Evolutionary conservation across 108 stramenopile genomes (phyloP).

Genomic region (Poteriospumella lacustris): DNA sequence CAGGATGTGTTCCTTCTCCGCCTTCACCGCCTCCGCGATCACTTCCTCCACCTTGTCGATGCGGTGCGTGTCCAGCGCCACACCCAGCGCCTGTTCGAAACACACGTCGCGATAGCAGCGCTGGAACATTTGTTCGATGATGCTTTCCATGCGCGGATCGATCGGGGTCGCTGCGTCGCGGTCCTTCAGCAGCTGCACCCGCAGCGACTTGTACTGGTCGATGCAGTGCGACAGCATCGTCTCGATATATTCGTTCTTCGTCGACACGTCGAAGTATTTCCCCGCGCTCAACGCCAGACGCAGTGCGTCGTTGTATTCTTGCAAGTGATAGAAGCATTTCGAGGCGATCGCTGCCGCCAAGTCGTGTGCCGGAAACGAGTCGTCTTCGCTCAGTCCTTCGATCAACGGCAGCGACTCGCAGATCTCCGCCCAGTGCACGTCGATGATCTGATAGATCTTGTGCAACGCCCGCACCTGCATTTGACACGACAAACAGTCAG

Average conservation of each 20-base stretch:
- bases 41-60: conserved; percentile 62
- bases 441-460: conserved; percentile 49
- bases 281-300: conserved; percentile 64
- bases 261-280: conserved; percentile 52
- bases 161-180: conserved; percentile 41
- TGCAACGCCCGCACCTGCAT: conserved; percentile 38
- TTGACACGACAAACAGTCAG: neutral
- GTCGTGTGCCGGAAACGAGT: conserved; percentile 57
- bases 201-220: conserved; percentile 59
- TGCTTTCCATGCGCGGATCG: conserved; percentile 72
- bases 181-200: conserved; percentile 4
- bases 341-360: conserved; percentile 83
- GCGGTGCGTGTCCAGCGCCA: conserved; percentile 84
- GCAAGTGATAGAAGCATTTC: conserved; percentile 90
- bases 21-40: conserved; percentile 32
- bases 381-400: conserved; percentile 58
- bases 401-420: conserved; percentile 49
- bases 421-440: conserved; percentile 59
- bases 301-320: conserved; percentile 90
- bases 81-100: conserved; percentile 84
- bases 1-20: conserved; percentile 33
- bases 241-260: conserved; percentile 51
- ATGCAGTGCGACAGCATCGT: conserved; percentile 65
- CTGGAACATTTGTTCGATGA: conserved; percentile 85
- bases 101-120: conserved; percentile 74